phyloP scores from a whole-genome alignment of 345 rosid species.

The Murraya koenigii region DNA sequence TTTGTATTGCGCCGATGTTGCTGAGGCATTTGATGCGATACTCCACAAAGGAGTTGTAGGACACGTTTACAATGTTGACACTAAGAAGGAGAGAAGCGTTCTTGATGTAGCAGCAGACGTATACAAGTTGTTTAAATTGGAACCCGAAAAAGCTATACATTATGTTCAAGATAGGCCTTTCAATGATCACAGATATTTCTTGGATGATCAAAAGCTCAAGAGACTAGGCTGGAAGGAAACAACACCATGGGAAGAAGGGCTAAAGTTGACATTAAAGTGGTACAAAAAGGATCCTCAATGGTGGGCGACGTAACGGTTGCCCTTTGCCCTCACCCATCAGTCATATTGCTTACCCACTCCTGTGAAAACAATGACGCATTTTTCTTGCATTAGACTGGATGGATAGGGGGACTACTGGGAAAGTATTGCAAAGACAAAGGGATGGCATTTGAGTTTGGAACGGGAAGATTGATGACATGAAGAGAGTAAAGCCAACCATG shows the following conservation, averaged over 20 bases:
- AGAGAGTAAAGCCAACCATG: conserved; percentile 45
- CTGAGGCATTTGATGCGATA: conserved; percentile 65
- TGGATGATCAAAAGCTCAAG: conserved; percentile 63
- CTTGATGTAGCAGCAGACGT: conserved; percentile 58
- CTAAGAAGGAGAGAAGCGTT: conserved; percentile 54
- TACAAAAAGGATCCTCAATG: conserved; percentile 46
- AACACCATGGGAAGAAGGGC: conserved; percentile 59
- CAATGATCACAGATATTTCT: conserved; percentile 60
- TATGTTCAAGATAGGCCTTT: conserved; percentile 61
- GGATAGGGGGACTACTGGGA: conserved; percentile 57
- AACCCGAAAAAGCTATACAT: conserved; percentile 35
- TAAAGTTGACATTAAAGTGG: conserved; percentile 60
- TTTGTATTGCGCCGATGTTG: conserved; percentile 56
- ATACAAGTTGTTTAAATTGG: conserved; percentile 43
- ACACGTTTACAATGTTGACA: conserved; percentile 61
- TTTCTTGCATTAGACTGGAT: conserved; percentile 36
- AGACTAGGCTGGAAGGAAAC: conserved; percentile 57
- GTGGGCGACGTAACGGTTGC: conserved; percentile 72
- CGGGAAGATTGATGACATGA: conserved; percentile 53
- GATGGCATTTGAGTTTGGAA: conserved; percentile 45
- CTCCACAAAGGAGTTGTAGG: conserved; percentile 62
- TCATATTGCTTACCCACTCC: conserved; percentile 10
- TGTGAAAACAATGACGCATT: conserved; percentile 19
- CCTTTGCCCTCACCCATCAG: conserved; percentile 49
- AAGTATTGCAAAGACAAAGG: conserved; percentile 41